These are phyloP conservation scores for Leccinum fibrillosum DNA, from an alignment of 768 basidiomycete genomes.

Conservation along the genomic window DNA sequence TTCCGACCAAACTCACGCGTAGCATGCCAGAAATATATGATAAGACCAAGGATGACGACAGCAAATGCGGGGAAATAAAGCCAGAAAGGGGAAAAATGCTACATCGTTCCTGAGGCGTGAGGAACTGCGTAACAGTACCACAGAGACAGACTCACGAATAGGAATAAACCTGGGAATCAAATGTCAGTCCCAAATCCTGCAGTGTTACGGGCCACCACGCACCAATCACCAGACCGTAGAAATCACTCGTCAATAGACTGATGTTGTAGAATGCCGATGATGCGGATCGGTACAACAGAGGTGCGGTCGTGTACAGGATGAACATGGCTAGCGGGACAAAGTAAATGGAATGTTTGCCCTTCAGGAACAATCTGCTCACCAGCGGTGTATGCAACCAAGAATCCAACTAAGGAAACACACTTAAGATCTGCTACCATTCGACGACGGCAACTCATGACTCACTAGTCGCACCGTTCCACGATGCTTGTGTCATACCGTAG, in stretches of 20 bases:
- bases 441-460: slow-evolving; percentile 36
- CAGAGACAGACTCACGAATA: slow-evolving; percentile 40
- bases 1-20: slow-evolving; percentile 56
- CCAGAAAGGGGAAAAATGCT: slow-evolving; percentile 87
- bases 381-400: slow-evolving; percentile 50
- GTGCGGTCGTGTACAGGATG: slow-evolving; percentile 81
- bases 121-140: background rate
- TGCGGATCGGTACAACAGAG: slow-evolving; percentile 80
- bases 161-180: slow-evolving; percentile 40
- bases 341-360: background rate
- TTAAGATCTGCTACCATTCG: background rate
- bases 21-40: slow-evolving; percentile 84
- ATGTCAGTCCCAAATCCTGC: slow-evolving; percentile 6
- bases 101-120: slow-evolving; percentile 11
- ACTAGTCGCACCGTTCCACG: slow-evolving; percentile 76
- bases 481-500: slow-evolving; percentile 55
- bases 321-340: slow-evolving; percentile 58
- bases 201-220: slow-evolving; percentile 1
- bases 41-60: slow-evolving; percentile 66
- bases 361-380: slow-evolving; percentile 20
- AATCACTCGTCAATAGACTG: slow-evolving; percentile 83
- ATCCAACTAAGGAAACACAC: slow-evolving; percentile 39
- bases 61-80: slow-evolving; percentile 81
- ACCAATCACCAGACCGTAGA: slow-evolving; percentile 81
- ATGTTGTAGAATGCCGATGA: slow-evolving; percentile 86